Conservation (phyloP, 2,329 filamentous ascomycete species). For the Neurospora sp. region DNA sequence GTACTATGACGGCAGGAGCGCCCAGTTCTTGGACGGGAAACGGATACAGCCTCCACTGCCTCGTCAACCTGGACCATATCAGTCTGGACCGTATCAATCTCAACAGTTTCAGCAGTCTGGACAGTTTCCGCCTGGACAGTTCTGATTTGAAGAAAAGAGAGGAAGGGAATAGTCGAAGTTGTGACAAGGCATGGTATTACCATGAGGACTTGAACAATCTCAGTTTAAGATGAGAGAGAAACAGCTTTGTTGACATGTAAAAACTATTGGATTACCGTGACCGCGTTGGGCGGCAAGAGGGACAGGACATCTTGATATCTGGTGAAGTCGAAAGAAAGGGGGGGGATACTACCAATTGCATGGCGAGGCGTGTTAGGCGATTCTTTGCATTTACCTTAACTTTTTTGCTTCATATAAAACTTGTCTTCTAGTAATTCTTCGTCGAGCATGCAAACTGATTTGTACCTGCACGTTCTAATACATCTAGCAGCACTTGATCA, state of each 20-base stretch:
- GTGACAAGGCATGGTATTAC: not conserved
- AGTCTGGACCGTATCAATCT: not conserved
- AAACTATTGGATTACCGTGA: not conserved
- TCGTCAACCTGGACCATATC: not conserved
- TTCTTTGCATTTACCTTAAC: not conserved
- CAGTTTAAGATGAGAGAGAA: not conserved
- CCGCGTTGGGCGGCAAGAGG: not conserved
- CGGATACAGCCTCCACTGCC: conserved; percentile 25
- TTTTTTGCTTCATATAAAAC: not conserved
- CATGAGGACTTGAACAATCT: too few species aligned
- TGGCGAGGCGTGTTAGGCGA: not conserved
- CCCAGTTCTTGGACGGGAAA: conserved; percentile 47
- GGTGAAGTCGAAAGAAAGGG: not conserved
- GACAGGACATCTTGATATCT: not conserved
- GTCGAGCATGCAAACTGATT: not conserved
- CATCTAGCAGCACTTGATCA: not conserved
- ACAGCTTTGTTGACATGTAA: not conserved
- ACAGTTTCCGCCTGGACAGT: not conserved
- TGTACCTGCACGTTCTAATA: not conserved
- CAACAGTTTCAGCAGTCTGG: not conserved
- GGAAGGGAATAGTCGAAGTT: not conserved
- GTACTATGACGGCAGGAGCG: conserved; percentile 42
- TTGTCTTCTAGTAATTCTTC: not conserved
- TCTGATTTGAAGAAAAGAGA: not conserved
- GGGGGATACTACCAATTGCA: not conserved